phyloP scores from a whole-genome alignment of 139 green algal species.

The Chlamydomonas applanata region DNA sequence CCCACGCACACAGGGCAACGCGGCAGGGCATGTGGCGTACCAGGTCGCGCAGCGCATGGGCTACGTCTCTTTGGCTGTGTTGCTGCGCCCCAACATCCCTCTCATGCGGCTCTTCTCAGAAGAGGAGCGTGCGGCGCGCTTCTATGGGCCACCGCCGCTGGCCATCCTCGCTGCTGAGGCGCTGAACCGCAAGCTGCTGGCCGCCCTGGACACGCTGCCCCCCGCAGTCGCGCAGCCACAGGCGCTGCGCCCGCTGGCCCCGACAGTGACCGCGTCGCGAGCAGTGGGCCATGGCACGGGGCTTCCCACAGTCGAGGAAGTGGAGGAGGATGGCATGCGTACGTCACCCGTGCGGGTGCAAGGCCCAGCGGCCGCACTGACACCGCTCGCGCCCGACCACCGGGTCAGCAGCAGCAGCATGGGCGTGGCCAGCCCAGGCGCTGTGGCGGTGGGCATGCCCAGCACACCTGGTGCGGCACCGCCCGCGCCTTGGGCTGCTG shows the following conservation, averaged over 20 bases:
- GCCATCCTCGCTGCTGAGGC: constrained; percentile 23
- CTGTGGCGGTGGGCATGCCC: neutral
- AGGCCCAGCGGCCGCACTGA: neutral
- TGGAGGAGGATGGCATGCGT: neutral
- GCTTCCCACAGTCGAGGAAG: constrained; percentile 1
- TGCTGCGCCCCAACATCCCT: constrained; percentile 31
- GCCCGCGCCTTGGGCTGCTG: too few relatives aligned
- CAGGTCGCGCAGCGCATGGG: constrained; percentile 33
- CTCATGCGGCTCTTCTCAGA: constrained; percentile 31
- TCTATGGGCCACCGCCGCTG: constrained; percentile 30
- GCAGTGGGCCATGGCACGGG: neutral
- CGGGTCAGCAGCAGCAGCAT: too few relatives aligned
- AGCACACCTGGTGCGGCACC: too few relatives aligned
- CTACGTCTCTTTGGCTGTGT: constrained; percentile 28
- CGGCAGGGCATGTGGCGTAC: constrained; percentile 23
- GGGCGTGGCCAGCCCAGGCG: neutral
- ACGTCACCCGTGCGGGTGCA: neutral
- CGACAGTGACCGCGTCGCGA: neutral
- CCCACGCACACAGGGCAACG: constrained; percentile 28
- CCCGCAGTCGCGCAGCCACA: neutral
- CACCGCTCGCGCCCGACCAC: too few relatives aligned
- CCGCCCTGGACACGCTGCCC: constrained; percentile 12
- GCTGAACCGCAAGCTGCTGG: constrained; percentile 29
- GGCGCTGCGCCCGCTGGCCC: neutral
- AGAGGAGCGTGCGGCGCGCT: constrained; percentile 24